Evolutionary conservation across 2,329 filamentous ascomycete species (phyloP), one percentile per base, ranked within the genome.

Genomic region (Tolypocladium guangdongense): DNA sequence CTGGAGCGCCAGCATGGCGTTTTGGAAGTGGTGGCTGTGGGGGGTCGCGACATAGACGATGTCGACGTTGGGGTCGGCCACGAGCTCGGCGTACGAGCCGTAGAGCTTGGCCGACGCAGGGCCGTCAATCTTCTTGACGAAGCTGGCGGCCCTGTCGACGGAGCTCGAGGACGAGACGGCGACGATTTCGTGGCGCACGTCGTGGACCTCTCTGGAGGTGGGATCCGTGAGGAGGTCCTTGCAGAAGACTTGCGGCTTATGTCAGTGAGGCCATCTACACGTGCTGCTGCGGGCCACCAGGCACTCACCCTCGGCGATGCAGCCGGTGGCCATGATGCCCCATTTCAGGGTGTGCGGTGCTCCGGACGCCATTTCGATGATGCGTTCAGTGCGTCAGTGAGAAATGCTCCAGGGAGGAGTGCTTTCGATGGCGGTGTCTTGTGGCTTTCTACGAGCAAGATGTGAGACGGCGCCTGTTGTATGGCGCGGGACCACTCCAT

Each of bases 11-110:
- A 95, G 79, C 81, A 90, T 88, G 58, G 83, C 81, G 71, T 96
- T 92, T 68, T 95, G 89, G 74, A 91, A 95, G 74, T 96, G 90
- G 69, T 95, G 90, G 62, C 87, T 91, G 73, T 95, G 90, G 18
- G 90, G 90, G 4, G 90, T 95, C 27, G 89, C 90, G 53, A 96
- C 82, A 69, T 95, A 96, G 71, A 96, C 72, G 61, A 95, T 88
- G 68, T 95, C 88, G 59, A 95, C 80, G 62, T 88, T 80, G 7
- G 85, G 74, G 66, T 95, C 88, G 50, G 80, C 78, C 30, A 92
- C 89, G 32, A 96, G 80, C 66, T 90, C 87, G 57, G 84, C 78
- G 70, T 96, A 96, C 12, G 85, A 88, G 55, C 86, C 88, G 66
- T 95, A 95, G 11, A 85, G 78, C 61, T 81, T 81, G 54, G 86